phyloP scores from a whole-genome alignment of 2,329 filamentous ascomycete species.

The Cyclaneusma minus region DNA sequence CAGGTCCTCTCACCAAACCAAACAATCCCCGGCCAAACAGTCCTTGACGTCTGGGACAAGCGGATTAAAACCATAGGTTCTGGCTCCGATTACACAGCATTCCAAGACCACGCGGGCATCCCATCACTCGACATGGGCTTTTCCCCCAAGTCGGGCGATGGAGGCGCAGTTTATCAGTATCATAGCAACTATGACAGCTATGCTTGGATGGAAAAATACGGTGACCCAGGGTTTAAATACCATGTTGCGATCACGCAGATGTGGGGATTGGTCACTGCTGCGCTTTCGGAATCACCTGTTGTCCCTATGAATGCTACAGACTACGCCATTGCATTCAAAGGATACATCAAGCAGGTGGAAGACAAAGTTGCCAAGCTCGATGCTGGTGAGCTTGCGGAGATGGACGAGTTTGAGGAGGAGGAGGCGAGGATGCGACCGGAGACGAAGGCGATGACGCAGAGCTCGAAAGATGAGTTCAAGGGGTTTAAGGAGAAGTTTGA shows the following conservation, averaged over 20 bases:
- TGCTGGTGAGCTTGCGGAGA: neutral
- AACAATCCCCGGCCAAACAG: slow-evolving; percentile 21
- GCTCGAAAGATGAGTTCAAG: too few relatives aligned
- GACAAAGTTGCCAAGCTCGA: slow-evolving; percentile 10
- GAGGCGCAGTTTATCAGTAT: slow-evolving; percentile 51
- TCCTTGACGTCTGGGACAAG: slow-evolving; percentile 32
- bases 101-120: slow-evolving; percentile 39
- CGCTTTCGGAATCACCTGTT: slow-evolving; percentile 32
- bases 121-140: slow-evolving; percentile 43
- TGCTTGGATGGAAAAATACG: slow-evolving; percentile 68
- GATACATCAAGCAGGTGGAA: slow-evolving; percentile 16
- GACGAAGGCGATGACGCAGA: too few relatives aligned
- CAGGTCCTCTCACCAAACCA: slow-evolving; percentile 27
- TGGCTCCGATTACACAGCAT: slow-evolving; percentile 53
- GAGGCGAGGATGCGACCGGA: too few relatives aligned
- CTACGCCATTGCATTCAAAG: slow-evolving; percentile 18
- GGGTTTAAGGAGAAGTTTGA: too few relatives aligned
- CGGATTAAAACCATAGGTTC: slow-evolving; percentile 41
- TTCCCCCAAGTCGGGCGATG: slow-evolving; percentile 15
- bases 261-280: slow-evolving; percentile 31
- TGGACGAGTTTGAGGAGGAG: neutral
- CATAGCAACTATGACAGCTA: slow-evolving; percentile 77
- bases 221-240: slow-evolving; percentile 49
- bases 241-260: slow-evolving; percentile 42
- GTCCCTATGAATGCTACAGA: slow-evolving; percentile 34